Evolutionary conservation across 2,329 filamentous ascomycete genomes (phyloP).

Genomic region (Calonectria pteridis): DNA sequence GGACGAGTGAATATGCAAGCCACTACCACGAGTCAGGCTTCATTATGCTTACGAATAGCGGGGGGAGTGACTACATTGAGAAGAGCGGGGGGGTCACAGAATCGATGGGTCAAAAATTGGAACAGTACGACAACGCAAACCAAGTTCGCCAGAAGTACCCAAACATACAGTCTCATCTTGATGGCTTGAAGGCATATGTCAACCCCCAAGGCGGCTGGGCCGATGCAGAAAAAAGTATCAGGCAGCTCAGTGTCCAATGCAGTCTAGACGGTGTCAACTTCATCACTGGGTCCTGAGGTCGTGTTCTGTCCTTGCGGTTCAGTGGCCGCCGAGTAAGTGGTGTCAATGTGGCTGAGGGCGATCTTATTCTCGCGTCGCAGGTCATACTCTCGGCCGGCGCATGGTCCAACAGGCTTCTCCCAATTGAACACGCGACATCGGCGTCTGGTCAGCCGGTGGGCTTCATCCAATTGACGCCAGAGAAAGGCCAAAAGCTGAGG

Average conservation of each 20-base stretch:
- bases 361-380: constrained; percentile 65
- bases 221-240: constrained; percentile 46
- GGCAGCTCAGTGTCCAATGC: constrained; percentile 42
- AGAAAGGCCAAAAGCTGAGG: constrained; percentile 66
- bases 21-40: constrained; percentile 50
- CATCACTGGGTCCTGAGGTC: constrained; percentile 46
- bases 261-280: constrained; percentile 48
- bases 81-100: constrained; percentile 30
- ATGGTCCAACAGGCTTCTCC: constrained; percentile 69
- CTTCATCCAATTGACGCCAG: constrained; percentile 71
- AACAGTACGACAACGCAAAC: constrained; percentile 43
- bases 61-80: constrained; percentile 40
- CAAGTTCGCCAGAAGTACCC: constrained; percentile 34
- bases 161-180: constrained; percentile 34
- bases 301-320: constrained; percentile 40
- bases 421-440: constrained; percentile 71
- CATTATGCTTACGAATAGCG: constrained; percentile 43
- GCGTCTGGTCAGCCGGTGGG: constrained; percentile 76
- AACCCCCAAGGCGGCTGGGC: constrained; percentile 51
- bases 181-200: constrained; percentile 43
- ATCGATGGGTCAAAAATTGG: constrained; percentile 31
- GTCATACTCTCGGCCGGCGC: constrained; percentile 77
- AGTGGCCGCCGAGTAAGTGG: constrained; percentile 36
- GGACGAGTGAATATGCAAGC: constrained; percentile 43
- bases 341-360: constrained; percentile 48